Base-by-base conservation (phyloP, 371 early-diverging fungal genomes). In the Mucor piriformis region DNA sequence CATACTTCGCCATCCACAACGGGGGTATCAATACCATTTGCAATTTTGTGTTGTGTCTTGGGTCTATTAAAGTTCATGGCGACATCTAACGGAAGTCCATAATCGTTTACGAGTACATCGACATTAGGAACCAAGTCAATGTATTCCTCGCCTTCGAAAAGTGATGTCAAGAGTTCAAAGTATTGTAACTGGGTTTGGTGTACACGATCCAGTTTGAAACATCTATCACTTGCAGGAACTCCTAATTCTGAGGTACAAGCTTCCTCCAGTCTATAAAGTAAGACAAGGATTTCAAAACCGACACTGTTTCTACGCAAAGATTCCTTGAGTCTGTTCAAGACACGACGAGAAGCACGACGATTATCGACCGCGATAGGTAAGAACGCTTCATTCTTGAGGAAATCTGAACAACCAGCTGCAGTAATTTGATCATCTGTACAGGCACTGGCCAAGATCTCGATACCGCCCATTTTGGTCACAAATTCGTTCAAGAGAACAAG, bases 41-140 rank as follows among this genome's bases (percentile, higher is more conserved):
- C 59, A 23, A 80, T 59, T 0, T 42, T 42, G 35, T 57, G 49
- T 23, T 75, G 74, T 5, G 91, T 71, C 44, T 82, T 88, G 15
- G 91, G 92, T 5, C 95, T 79, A 6, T 85, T 67, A 29, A 92
- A 79, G 24, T 82, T 78, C 76, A 95, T 87, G 4, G 91, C 88
- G n/a, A 86, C 67, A n/a, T 84, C 84, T 42, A 86, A 80, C n/a
- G 89, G 83, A 18, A 94, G 59, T 3, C 76, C 77, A 63, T 87
- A 93, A 3, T 75, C 72, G 1, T 50, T 62, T 12, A 81, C 79
- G 12, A 95, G 77, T 7, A 76, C 79, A 10, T 71, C 67, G 12
- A 88, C 78, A 1, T 72, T 65, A 0, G 95, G 92, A 10, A 92
- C 70, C 27, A 86, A 48, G 1, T 60, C 61, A 50, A 67, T 69